phyloP scores from a whole-genome alignment of 352 stramenopile genomes.

The Pythium brachiatum region DNA sequence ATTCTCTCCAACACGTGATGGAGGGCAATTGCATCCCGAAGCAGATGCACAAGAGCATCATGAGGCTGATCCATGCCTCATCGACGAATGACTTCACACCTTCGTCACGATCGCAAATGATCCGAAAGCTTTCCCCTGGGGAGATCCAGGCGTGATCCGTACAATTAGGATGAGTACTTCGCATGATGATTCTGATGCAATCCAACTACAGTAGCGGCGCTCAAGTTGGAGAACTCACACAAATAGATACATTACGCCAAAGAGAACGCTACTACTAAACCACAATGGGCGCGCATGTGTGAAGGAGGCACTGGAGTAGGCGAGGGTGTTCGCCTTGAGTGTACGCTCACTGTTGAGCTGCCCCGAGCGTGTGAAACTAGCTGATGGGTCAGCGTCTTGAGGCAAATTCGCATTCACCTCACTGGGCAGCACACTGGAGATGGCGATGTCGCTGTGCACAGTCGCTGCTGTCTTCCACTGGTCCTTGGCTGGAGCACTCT shows the following conservation, averaged over 20 bases:
- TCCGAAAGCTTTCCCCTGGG: too few relatives aligned
- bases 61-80: too few relatives aligned
- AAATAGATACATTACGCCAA: constrained; percentile 1
- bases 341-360: neutral
- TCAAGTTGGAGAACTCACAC: neutral
- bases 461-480: neutral
- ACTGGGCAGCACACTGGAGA: neutral
- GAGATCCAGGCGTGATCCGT: too few relatives aligned
- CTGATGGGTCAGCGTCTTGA: neutral
- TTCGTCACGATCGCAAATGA: too few relatives aligned
- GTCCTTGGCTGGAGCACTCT: neutral
- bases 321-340: neutral
- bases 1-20: too few relatives aligned
- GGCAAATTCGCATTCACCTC: neutral
- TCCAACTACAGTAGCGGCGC: too few relatives aligned
- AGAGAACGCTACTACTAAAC: neutral
- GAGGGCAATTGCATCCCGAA: too few relatives aligned
- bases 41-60: too few relatives aligned
- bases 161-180: too few relatives aligned
- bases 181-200: too few relatives aligned
- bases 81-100: too few relatives aligned
- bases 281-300: neutral
- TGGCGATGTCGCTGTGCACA: neutral
- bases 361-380: neutral
- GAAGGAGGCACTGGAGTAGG: neutral